Evolutionary conservation across 1,139 yeast species (phyloP).

Genomic region (Sugiyamaella japonica): DNA sequence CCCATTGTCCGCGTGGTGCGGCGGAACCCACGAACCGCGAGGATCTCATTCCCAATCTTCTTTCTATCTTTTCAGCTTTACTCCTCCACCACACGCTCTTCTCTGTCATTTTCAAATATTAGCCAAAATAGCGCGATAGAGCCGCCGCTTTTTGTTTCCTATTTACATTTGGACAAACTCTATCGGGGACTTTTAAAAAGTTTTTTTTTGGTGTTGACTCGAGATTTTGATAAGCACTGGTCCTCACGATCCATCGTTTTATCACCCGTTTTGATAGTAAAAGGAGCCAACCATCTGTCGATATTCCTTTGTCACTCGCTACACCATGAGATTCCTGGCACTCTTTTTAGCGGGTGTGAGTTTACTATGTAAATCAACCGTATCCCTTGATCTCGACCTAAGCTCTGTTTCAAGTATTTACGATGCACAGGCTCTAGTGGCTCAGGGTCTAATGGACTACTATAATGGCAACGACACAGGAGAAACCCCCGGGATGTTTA

Average conservation of each 20-base stretch:
- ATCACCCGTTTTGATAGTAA: background rate
- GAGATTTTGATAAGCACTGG: background rate
- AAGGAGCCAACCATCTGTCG: background rate
- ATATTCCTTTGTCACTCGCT: background rate
- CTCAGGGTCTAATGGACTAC: constrained; percentile 68
- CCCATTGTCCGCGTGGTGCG: background rate
- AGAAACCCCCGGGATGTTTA: constrained; percentile 72
- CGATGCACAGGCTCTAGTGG: constrained; percentile 56
- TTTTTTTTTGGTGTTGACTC: background rate
- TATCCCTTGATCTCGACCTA: constrained; percentile 2
- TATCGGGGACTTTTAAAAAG: background rate
- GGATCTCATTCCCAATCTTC: background rate
- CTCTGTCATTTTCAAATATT: background rate
- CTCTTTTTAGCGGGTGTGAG: background rate
- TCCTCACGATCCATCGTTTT: background rate
- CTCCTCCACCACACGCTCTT: background rate
- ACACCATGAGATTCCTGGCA: background rate
- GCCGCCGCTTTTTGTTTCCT: background rate
- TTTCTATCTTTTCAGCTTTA: background rate
- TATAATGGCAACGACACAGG: constrained; percentile 57
- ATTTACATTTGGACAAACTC: background rate
- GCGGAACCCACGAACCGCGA: background rate
- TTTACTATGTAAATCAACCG: background rate
- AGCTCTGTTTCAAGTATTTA: constrained; percentile 25
- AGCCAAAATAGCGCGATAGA: background rate